These are phyloP conservation scores for Blechomonas ayalai DNA, from an alignment of 208 protist genomes.

Conservation along the genomic window DNA sequence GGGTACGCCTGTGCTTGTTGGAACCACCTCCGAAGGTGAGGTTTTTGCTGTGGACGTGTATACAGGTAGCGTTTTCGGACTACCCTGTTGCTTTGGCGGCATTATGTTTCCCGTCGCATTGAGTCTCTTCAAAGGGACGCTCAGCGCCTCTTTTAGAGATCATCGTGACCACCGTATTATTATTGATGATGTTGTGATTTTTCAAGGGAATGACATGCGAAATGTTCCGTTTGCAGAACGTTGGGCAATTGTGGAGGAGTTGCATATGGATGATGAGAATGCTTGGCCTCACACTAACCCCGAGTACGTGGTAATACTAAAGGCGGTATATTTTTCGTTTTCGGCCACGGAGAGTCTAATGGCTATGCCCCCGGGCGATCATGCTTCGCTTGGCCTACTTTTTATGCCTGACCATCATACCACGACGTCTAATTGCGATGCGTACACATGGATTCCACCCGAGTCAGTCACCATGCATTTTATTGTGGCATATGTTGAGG, in stretches of 20 bases:
- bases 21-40: slow-evolving; percentile 37
- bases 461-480: slow-evolving; percentile 42
- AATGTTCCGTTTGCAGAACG: slow-evolving; percentile 47
- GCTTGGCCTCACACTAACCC: slow-evolving; percentile 57
- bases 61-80: slow-evolving; percentile 43
- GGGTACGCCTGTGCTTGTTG: slow-evolving; percentile 40
- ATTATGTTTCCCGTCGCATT: slow-evolving; percentile 12
- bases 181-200: slow-evolving; percentile 66
- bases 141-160: slow-evolving; percentile 46
- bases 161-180: slow-evolving; percentile 60
- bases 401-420: slow-evolving; percentile 36
- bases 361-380: slow-evolving; percentile 28
- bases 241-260: slow-evolving; percentile 40
- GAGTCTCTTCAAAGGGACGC: slow-evolving; percentile 53
- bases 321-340: slow-evolving; percentile 32
- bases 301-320: slow-evolving; percentile 47
- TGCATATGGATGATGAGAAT: slow-evolving; percentile 51
- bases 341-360: slow-evolving; percentile 20
- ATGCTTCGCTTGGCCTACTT: slow-evolving; percentile 46
- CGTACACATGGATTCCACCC: slow-evolving; percentile 38
- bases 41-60: slow-evolving; percentile 54
- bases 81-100: slow-evolving; percentile 53
- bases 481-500: slow-evolving; percentile 28
- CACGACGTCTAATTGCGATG: slow-evolving; percentile 5
- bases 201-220: slow-evolving; percentile 47